These are phyloP conservation scores for Xylaria sp. DNA, from an alignment of 2,329 filamentous ascomycete species.

Conservation along the genomic window DNA sequence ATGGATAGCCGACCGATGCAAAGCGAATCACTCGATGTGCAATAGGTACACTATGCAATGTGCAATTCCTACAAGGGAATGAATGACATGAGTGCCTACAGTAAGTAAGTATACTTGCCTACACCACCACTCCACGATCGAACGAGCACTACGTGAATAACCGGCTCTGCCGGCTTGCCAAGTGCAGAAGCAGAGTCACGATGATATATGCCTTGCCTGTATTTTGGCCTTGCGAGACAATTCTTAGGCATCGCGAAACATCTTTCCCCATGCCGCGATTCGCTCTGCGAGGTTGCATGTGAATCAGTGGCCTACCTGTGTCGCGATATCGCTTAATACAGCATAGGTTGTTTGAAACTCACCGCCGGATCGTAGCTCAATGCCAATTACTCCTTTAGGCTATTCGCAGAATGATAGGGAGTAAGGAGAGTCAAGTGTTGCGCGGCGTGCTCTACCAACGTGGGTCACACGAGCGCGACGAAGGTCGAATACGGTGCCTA, in stretches of 20 bases:
- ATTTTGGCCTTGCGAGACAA: slow-evolving; percentile 15
- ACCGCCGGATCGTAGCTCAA: slow-evolving; percentile 40
- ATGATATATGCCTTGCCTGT: slow-evolving; percentile 16
- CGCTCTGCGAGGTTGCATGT: slow-evolving; percentile 22
- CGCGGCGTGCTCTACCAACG: background rate
- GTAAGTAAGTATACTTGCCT: background rate
- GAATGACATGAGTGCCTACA: background rate
- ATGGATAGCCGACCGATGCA: slow-evolving; percentile 27
- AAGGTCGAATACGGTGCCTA: too few relatives aligned
- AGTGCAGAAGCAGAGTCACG: background rate
- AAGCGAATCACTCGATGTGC: slow-evolving; percentile 23
- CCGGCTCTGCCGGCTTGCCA: slow-evolving; percentile 4
- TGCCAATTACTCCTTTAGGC: slow-evolving; percentile 30
- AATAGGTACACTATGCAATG: slow-evolving; percentile 10
- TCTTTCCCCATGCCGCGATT: slow-evolving; percentile 11
- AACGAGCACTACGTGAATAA: background rate
- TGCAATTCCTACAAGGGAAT: slow-evolving; percentile 3
- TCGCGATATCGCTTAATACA: slow-evolving; percentile 6
- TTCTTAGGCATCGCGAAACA: slow-evolving; percentile 24
- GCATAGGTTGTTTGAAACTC: slow-evolving; percentile 43
- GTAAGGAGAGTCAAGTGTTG: slow-evolving; percentile 1
- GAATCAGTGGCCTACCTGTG: background rate
- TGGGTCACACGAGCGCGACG: too few relatives aligned
- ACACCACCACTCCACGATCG: too few relatives aligned
- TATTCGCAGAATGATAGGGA: slow-evolving; percentile 10